Evolutionary conservation across 2,329 filamentous ascomycete genomes (phyloP).

Genomic region (Pestalotiopsis sp.): DNA sequence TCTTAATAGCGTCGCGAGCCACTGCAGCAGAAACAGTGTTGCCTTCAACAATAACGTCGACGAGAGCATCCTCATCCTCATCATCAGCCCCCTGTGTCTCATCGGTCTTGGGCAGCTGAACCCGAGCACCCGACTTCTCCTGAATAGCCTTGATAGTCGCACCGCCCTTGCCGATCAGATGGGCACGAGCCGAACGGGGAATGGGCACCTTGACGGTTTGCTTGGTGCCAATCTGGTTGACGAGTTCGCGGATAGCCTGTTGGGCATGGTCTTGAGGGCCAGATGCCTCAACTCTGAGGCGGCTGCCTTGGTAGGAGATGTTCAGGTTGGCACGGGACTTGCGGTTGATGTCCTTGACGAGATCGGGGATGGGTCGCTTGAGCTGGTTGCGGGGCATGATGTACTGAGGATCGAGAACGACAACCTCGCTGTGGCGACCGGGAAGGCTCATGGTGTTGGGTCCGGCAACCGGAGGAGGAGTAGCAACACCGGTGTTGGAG

Average conservation of each 20-base stretch:
- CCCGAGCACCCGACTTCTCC: constrained; percentile 85
- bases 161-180: constrained; percentile 92
- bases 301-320: constrained; percentile 71
- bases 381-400: constrained; percentile 77
- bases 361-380: constrained; percentile 82
- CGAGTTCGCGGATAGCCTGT: constrained; percentile 86
- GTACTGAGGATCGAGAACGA: constrained; percentile 74
- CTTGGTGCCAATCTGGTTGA: constrained; percentile 84
- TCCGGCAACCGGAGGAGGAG: constrained; percentile 42
- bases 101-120: constrained; percentile 85
- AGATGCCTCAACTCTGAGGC: constrained; percentile 80
- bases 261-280: constrained; percentile 83
- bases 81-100: constrained; percentile 56
- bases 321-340: constrained; percentile 86
- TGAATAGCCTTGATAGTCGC: constrained; percentile 88
- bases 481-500: constrained; percentile 48
- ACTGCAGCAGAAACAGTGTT: constrained; percentile 86
- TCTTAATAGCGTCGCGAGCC: constrained; percentile 81
- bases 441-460: constrained; percentile 73
- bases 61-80: constrained; percentile 79
- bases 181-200: constrained; percentile 79
- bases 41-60: constrained; percentile 88
- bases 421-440: constrained; percentile 78
- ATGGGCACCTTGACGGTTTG: constrained; percentile 79
- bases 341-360: constrained; percentile 89